Percentiles rank a stretch among this genome's conserved stretches.
Evolutionary conservation across 2,329 filamentous ascomycete species (phyloP).

Genomic region (Penicillium hesseltinei): DNA sequence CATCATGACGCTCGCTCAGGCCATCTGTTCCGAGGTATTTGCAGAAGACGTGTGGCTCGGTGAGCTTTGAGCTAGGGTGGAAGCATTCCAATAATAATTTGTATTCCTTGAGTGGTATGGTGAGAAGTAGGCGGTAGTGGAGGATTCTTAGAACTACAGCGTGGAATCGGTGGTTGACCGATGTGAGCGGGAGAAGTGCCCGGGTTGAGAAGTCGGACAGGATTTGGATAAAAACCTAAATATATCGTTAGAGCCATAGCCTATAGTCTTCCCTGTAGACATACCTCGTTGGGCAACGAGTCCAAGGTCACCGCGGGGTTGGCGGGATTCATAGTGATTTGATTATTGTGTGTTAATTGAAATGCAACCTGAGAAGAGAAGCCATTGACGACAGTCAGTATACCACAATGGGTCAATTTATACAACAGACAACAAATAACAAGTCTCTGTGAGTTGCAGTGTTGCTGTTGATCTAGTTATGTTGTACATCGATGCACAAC

Average conservation of each 20-base stretch:
- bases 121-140: slow-evolving; percentile 61
- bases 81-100: slow-evolving; percentile 76
- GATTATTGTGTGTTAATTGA: not conserved
- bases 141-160: slow-evolving; percentile 62
- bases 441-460: not conserved
- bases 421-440: not conserved
- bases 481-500: not conserved
- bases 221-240: slow-evolving; percentile 53
- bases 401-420: not conserved
- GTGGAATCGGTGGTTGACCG: slow-evolving; percentile 63
- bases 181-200: slow-evolving; percentile 56
- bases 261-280: not conserved
- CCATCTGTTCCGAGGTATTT: slow-evolving; percentile 64
- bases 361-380: not conserved
- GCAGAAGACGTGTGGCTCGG: slow-evolving; percentile 68
- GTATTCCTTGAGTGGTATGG: slow-evolving; percentile 59
- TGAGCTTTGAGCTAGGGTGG: slow-evolving; percentile 67
- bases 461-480: not conserved
- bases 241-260: not conserved
- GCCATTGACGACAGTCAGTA: not conserved
- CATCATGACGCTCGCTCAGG: slow-evolving; percentile 48
- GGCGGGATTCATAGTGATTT: slow-evolving; percentile 13
- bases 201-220: slow-evolving; percentile 51
- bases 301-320: slow-evolving; percentile 17
- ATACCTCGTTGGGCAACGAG: slow-evolving; percentile 39